Percentiles rank a stretch among this genome's conserved stretches.
phyloP scores from a whole-genome alignment of 1,284 basidiomycete genomes.

The Moesziomyces sp. region DNA sequence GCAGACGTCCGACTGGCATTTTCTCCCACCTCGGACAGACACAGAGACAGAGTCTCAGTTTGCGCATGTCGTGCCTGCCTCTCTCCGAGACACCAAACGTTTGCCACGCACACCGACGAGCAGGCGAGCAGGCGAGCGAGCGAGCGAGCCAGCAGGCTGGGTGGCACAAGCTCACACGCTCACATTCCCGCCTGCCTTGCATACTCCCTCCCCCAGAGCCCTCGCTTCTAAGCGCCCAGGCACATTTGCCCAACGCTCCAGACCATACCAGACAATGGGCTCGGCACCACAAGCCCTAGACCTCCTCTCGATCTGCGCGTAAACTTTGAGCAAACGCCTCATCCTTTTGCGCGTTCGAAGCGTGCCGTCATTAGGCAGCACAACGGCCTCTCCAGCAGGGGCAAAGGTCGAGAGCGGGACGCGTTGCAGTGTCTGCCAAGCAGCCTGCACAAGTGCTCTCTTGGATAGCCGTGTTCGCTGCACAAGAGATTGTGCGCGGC shows the following conservation, averaged over 20 bases:
- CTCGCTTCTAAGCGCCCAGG: neutral
- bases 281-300: neutral
- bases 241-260: too few species aligned
- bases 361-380: neutral
- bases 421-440: neutral
- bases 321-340: neutral
- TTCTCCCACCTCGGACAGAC: constrained; percentile 15
- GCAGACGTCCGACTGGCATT: constrained; percentile 3
- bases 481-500: neutral
- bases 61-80: neutral
- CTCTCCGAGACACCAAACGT: neutral
- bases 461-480: neutral
- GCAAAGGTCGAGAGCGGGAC: neutral
- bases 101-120: neutral
- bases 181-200: neutral
- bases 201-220: too few species aligned
- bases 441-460: neutral
- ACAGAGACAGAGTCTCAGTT: constrained; percentile 4
- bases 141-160: too few species aligned
- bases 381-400: neutral
- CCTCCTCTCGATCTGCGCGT: neutral
- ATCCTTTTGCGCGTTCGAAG: neutral
- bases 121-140: neutral
- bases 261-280: too few species aligned
- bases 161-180: neutral